Evolutionary conservation across 2,329 filamentous ascomycete genomes (phyloP).

Genomic region (Paramyrothecium sp.): DNA sequence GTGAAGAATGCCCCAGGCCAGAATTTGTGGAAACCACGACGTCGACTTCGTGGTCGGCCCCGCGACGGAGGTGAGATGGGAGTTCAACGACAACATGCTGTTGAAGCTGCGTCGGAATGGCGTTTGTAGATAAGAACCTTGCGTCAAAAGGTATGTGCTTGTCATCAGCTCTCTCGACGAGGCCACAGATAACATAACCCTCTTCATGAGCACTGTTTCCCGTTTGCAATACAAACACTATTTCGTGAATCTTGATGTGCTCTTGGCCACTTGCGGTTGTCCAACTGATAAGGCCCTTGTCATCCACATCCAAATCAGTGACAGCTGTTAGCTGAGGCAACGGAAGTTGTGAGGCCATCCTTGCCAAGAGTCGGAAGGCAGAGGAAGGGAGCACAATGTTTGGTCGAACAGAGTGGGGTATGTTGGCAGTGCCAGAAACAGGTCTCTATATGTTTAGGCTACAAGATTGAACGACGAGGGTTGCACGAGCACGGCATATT

Average conservation of each 20-base stretch:
- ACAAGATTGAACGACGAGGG: too few relatives aligned
- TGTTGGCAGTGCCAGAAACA: too few relatives aligned
- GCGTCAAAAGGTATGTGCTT: slow-evolving; percentile 23
- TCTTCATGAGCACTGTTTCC: not conserved
- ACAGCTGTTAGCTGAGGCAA: slow-evolving; percentile 5
- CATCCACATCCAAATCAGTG: slow-evolving; percentile 18
- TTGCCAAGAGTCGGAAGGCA: too few relatives aligned
- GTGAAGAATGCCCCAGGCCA: slow-evolving; percentile 55
- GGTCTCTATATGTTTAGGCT: too few relatives aligned
- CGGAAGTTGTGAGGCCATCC: too few relatives aligned
- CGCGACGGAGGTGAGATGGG: slow-evolving; percentile 34
- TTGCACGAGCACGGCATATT: too few relatives aligned
- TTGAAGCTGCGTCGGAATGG: slow-evolving; percentile 36
- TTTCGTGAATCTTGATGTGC: slow-evolving; percentile 16
- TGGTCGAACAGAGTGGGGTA: too few relatives aligned
- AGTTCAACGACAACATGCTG: slow-evolving; percentile 32
- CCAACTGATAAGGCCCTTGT: slow-evolving; percentile 22
- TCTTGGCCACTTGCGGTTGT: slow-evolving; percentile 11
- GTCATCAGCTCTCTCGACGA: slow-evolving; percentile 32
- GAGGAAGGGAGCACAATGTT: too few relatives aligned
- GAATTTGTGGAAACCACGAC: slow-evolving; percentile 68
- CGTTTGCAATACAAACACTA: slow-evolving; percentile 24
- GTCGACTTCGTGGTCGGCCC: slow-evolving; percentile 41
- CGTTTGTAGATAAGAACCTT: slow-evolving; percentile 23
- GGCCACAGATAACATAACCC: slow-evolving; percentile 31